A percentile compares a stretch with the other conserved stretches of the same genome.
These are phyloP conservation scores for Phaeodactylum tricornutum DNA, from an alignment of 108 stramenopile species.

Conservation along the genomic window DNA sequence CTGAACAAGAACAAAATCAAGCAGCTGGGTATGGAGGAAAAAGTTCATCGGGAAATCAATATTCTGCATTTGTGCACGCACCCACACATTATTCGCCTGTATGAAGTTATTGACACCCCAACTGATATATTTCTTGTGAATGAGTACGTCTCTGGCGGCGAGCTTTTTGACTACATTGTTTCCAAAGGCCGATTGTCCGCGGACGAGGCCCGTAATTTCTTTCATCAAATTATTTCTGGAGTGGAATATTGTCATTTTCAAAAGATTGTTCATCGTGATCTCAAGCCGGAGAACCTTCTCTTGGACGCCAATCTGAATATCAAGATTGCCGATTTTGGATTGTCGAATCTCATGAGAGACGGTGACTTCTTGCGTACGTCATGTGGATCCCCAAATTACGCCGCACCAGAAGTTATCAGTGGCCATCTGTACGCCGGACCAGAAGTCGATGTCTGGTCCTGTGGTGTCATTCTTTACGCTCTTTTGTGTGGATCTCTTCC, in stretches of 20 bases:
- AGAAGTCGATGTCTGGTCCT: conserved; percentile 98
- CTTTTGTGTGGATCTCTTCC: conserved; percentile 96
- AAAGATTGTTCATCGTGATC: conserved; percentile 97
- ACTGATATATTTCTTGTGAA: conserved; percentile 99
- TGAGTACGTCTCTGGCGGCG: conserved; percentile 98
- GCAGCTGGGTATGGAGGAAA: conserved; percentile 98
- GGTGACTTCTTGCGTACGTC: conserved; percentile 97
- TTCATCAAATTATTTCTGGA: conserved; percentile 97
- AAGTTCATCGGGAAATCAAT: conserved; percentile 99
- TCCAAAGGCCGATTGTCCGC: conserved; percentile 89
- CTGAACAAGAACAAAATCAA: conserved; percentile 98
- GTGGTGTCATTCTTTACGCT: conserved; percentile 99
- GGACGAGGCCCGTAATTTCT: conserved; percentile 96
- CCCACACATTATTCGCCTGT: conserved; percentile 98
- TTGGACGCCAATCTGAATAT: conserved; percentile 90
- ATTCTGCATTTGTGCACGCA: conserved; percentile 97
- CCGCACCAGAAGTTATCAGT: conserved; percentile 98
- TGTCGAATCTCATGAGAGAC: conserved; percentile 96
- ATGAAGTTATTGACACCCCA: conserved; percentile 97
- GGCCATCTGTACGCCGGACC: conserved; percentile 98
- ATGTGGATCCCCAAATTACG: conserved; percentile 98
- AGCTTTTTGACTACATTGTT: conserved; percentile 99
- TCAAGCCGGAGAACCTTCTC: conserved; percentile 97
- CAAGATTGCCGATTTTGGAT: conserved; percentile 99
- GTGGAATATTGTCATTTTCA: conserved; percentile 99